Percentiles rank a stretch among this genome's conserved stretches.
These are phyloP conservation scores for Podospora anserina DNA, from an alignment of 495 filamentous ascomycete genomes.

Conservation along the genomic window DNA sequence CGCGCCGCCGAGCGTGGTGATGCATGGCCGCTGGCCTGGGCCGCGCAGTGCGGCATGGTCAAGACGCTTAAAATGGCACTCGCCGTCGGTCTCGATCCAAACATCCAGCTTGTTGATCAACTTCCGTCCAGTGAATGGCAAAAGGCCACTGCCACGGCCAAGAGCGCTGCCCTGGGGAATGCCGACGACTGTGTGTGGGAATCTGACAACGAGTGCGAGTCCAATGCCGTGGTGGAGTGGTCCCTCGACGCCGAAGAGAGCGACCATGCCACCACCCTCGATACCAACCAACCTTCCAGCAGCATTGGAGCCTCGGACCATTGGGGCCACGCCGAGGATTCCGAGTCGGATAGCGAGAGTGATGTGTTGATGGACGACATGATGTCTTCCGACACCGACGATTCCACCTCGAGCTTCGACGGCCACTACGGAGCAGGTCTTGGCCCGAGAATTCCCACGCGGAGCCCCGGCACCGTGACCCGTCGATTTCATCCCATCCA, in stretches of 20 bases:
- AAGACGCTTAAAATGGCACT: constrained; percentile 28
- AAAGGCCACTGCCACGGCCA: constrained; percentile 11
- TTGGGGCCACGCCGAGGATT: constrained; percentile 14
- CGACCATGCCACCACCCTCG: constrained; percentile 19
- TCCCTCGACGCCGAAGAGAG: constrained; percentile 24
- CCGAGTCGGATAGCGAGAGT: constrained; percentile 16
- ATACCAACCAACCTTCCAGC: constrained; percentile 19
- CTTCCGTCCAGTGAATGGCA: constrained; percentile 22
- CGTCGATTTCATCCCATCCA: constrained; percentile 35
- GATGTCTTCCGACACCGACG: constrained; percentile 13
- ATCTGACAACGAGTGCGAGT: constrained; percentile 19
- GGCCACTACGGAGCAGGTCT: not conserved
- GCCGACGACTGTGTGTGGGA: constrained; percentile 23
- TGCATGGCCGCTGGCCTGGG: constrained; percentile 31
- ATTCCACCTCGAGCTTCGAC: constrained; percentile 12
- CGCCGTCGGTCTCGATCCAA: constrained; percentile 26
- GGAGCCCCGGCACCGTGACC: not conserved
- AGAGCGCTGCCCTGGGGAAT: constrained; percentile 8
- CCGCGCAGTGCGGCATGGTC: constrained; percentile 25
- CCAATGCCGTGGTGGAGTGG: constrained; percentile 17
- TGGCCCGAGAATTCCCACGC: not conserved
- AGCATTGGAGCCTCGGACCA: constrained; percentile 18
- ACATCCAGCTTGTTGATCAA: constrained; percentile 25
- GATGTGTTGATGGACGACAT: constrained; percentile 22
- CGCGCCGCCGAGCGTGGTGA: constrained; percentile 19